Evolutionary conservation across 2,329 filamentous ascomycete species (phyloP).

Genomic region (Arachnopeziza araneosa): DNA sequence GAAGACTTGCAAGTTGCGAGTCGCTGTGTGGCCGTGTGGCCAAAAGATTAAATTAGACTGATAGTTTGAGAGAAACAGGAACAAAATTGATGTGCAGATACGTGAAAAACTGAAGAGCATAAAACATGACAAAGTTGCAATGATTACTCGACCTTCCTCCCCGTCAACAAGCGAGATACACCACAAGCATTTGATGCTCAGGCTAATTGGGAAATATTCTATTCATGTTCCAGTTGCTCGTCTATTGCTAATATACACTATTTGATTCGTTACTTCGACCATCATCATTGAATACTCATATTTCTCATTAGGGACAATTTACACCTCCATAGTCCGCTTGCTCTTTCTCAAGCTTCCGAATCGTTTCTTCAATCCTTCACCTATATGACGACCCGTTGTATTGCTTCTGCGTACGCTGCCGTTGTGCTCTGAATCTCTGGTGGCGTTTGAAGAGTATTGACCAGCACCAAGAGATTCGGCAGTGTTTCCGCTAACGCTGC

Average conservation of each 20-base stretch:
- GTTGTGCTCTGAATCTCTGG: slow-evolving; percentile 12
- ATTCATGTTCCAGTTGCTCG: background rate
- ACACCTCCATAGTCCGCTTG: slow-evolving; percentile 15
- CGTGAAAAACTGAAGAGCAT: too few relatives aligned
- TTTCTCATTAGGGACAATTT: background rate
- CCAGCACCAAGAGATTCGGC: slow-evolving; percentile 1
- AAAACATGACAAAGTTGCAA: too few relatives aligned
- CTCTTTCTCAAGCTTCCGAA: slow-evolving; percentile 47
- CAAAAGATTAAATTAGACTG: too few relatives aligned
- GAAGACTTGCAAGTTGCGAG: too few relatives aligned
- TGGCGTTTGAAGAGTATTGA: slow-evolving; percentile 3
- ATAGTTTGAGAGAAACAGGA: too few relatives aligned
- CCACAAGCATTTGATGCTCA: background rate
- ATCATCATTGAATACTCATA: background rate
- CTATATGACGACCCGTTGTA: slow-evolving; percentile 38
- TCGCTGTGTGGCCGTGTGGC: too few relatives aligned
- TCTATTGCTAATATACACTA: background rate
- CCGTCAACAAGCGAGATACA: too few relatives aligned
- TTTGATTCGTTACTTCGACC: background rate
- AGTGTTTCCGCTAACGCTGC: slow-evolving; percentile 37
- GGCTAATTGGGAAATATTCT: background rate
- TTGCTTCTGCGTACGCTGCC: slow-evolving; percentile 21
- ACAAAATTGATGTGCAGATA: too few relatives aligned
- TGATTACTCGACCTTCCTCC: too few relatives aligned
- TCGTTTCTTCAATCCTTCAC: slow-evolving; percentile 47